A percentile compares a stretch with the other conserved stretches of the same genome.
phyloP scores from a whole-genome alignment of 2,329 filamentous ascomycete genomes.

The Apiospora arundinis region DNA sequence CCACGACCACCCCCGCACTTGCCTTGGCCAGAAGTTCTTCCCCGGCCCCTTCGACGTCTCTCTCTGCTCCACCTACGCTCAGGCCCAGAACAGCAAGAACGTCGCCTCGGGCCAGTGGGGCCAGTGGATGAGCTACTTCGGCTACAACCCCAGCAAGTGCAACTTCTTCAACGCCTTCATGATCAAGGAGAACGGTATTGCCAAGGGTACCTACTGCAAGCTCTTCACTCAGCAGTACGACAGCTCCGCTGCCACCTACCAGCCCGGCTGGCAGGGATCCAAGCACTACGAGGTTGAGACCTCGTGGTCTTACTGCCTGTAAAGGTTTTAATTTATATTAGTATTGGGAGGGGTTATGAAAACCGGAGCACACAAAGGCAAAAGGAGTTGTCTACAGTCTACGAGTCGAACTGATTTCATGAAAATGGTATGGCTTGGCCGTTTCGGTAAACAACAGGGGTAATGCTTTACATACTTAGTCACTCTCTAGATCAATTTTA shows the following conservation, averaged over 20 bases:
- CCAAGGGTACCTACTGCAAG: slow-evolving; percentile 26
- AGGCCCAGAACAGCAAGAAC: slow-evolving; percentile 25
- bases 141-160: slow-evolving; percentile 26
- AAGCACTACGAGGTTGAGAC: slow-evolving; percentile 20
- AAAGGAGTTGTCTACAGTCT: neutral
- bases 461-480: neutral
- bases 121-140: slow-evolving; percentile 19
- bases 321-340: neutral
- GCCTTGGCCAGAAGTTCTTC: slow-evolving; percentile 26
- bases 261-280: slow-evolving; percentile 20
- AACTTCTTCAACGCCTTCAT: slow-evolving; percentile 28
- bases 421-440: neutral
- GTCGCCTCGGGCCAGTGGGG: neutral
- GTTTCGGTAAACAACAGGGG: neutral
- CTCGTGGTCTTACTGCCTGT: slow-evolving; percentile 21
- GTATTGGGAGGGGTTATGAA: neutral
- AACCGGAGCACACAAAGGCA: too few relatives aligned
- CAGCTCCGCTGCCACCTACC: neutral
- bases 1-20: slow-evolving; percentile 25
- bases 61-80: slow-evolving; percentile 25
- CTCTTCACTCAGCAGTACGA: slow-evolving; percentile 27
- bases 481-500: neutral
- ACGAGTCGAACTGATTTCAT: neutral
- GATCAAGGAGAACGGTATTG: slow-evolving; percentile 24
- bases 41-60: slow-evolving; percentile 24